A percentile compares a stretch with the other conserved stretches of the same genome.
Conservation (phyloP, 805 yeast species). For the Kuraishia molischiana region DNA sequence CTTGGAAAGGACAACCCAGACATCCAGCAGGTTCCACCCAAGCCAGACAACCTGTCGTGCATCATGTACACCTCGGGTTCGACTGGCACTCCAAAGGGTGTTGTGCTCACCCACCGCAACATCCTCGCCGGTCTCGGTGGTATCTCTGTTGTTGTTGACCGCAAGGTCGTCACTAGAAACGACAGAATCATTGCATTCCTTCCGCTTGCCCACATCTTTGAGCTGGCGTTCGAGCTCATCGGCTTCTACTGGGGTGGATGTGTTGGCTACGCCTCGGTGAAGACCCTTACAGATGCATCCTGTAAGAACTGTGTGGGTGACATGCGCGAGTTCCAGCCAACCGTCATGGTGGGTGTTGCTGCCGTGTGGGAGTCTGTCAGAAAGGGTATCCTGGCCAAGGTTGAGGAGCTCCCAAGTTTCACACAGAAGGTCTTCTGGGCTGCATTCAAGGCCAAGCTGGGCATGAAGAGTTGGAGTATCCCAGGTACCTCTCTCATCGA, state of each 20-base stretch:
- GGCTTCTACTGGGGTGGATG: constrained; percentile 83
- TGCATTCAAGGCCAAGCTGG: constrained; percentile 66
- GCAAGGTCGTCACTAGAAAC: constrained; percentile 33
- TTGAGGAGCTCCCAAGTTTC: constrained; percentile 51
- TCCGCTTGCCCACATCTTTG: constrained; percentile 95
- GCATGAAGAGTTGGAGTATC: constrained; percentile 51
- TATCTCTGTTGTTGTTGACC: constrained; percentile 51
- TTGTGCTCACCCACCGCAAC: constrained; percentile 53
- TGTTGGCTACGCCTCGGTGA: constrained; percentile 86
- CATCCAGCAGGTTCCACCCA: constrained; percentile 32
- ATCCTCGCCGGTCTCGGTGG: constrained; percentile 86
- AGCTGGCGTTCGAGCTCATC: constrained; percentile 76
- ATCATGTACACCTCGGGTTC: constrained; percentile 87
- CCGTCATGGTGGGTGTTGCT: constrained; percentile 96
- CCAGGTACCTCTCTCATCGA: constrained; percentile 73
- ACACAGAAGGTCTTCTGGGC: constrained; percentile 84
- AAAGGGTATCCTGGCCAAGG: constrained; percentile 80
- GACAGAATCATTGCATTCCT: constrained; percentile 83
- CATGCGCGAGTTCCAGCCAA: constrained; percentile 77
- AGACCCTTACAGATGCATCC: constrained; percentile 78
- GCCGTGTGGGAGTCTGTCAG: constrained; percentile 96
- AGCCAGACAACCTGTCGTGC: constrained; percentile 53
- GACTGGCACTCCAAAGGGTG: constrained; percentile 83
- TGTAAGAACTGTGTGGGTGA: constrained; percentile 84
- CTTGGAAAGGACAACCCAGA: constrained; percentile 47